Base-by-base conservation (phyloP, 73 alveolate genomes). In the Halteria grandinella region DNA sequence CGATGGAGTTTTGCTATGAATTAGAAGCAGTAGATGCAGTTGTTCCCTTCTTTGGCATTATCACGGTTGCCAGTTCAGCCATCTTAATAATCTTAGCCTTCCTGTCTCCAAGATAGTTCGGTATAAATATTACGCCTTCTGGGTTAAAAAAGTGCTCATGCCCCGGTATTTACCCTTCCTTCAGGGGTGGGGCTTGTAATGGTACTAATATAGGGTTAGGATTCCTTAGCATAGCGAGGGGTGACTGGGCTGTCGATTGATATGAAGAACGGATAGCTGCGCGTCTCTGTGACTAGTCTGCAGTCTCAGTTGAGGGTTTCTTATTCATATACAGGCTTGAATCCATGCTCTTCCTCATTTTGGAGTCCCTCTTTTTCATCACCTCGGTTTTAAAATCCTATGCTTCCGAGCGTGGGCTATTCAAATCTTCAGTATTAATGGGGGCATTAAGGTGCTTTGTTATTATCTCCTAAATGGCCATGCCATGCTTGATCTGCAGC, bases 31-130 rank as follows among this genome's bases (percentile, higher is more conserved):
- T n/a, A n/a, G n/a, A n/a, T n/a, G n/a, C n/a, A n/a, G n/a, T n/a
- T n/a, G n/a, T n/a, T n/a, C n/a, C n/a, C n/a, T n/a, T n/a, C n/a
- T n/a, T n/a, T n/a, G n/a, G n/a, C n/a, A n/a, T n/a, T n/a, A n/a
- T n/a, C n/a, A n/a, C n/a, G n/a, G n/a, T n/a, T n/a, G n/a, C n/a
- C n/a, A n/a, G n/a, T n/a, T 57, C 74, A 57, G 51, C 14, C 55
- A 57, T 33, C 28, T 54, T 57, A 33, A 57, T 57, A 6, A 57
- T 57, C 54, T 57, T 57, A 12, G 74, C 54, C 54, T 57, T 57
- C 18, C 36, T 57, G 31, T 57, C 36, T n/a, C 36, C n/a, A n/a
- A n/a, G 54, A 18, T 11, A 57, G 23, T 57, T 57, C n/a, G 74
- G 74, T 12, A 57, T 31, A 33, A 8, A 57, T 10, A 57, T 57